Percentiles rank a stretch among this genome's conserved stretches.
phyloP scores from a whole-genome alignment of 768 basidiomycete genomes.

The Rhodotorula sphaerocarpa region DNA sequence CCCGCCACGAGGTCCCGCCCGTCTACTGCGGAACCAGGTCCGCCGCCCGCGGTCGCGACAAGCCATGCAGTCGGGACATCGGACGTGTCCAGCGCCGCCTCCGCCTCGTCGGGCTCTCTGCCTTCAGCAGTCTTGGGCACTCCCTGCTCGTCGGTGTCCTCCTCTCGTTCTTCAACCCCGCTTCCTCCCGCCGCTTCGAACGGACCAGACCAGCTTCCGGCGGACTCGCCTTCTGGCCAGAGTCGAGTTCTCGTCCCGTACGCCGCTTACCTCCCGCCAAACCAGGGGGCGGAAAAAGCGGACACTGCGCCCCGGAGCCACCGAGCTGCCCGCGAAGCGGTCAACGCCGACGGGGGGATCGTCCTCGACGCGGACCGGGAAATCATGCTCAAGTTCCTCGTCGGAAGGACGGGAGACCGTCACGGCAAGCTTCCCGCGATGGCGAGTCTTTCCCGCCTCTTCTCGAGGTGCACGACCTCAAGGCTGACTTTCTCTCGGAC shows the following conservation, averaged over 20 bases:
- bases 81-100: too few relatives aligned
- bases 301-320: background rate
- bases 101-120: conserved; percentile 7
- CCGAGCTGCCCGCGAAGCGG: background rate
- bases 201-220: background rate
- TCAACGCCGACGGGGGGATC: conserved; percentile 12
- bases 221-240: background rate
- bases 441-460: background rate
- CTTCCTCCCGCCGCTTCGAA: background rate
- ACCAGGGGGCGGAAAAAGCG: background rate
- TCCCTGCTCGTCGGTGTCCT: background rate
- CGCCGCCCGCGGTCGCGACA: background rate
- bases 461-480: too few relatives aligned
- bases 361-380: conserved; percentile 9
- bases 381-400: background rate
- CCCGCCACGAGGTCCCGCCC: background rate
- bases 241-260: conserved; percentile 2
- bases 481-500: background rate
- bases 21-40: background rate
- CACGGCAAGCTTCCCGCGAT: background rate
- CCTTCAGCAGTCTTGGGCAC: background rate
- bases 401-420: background rate
- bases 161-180: background rate
- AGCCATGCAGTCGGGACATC: background rate
- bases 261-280: conserved; percentile 1